Conservation (phyloP, 1,284 basidiomycete genomes). For the Marasmius tenuissimus region DNA sequence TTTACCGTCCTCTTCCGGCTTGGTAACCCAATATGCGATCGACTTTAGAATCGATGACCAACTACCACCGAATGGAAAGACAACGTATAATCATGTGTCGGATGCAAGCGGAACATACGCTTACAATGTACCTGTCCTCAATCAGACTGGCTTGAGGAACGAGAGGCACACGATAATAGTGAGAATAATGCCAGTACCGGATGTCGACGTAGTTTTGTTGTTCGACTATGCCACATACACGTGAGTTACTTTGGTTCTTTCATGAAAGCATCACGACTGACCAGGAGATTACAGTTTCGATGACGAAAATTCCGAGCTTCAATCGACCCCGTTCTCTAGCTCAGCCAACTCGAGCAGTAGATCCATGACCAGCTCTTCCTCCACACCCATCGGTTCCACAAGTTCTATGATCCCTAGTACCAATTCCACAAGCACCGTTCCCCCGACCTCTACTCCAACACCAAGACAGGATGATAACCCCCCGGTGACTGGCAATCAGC, state of each 20-base stretch:
- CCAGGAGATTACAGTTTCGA: not conserved
- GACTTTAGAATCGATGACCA: not conserved
- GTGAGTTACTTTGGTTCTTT: not conserved
- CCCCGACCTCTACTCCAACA: not conserved
- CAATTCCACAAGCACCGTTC: no score
- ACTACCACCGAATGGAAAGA: not conserved
- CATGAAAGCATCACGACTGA: no score
- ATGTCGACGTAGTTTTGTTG: not conserved
- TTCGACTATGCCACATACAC: not conserved
- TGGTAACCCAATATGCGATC: not conserved
- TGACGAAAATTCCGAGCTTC: not conserved
- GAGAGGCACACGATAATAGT: not conserved
- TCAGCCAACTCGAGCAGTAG: no score
- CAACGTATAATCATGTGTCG: not conserved
- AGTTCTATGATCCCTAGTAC: no score
- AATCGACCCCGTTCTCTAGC: no score
- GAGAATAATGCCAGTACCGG: not conserved
- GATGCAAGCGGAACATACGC: not conserved
- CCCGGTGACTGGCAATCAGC: not conserved
- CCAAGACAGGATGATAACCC: not conserved
- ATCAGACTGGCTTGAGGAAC: not conserved
- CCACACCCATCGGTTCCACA: no score
- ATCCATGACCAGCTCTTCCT: no score
- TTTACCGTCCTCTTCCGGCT: not conserved
- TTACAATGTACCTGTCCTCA: not conserved